Evolutionary conservation across 2,329 filamentous ascomycete genomes (phyloP), one percentile per base, ranked within the genome.

Genomic region (Penicillium janthinellum): DNA sequence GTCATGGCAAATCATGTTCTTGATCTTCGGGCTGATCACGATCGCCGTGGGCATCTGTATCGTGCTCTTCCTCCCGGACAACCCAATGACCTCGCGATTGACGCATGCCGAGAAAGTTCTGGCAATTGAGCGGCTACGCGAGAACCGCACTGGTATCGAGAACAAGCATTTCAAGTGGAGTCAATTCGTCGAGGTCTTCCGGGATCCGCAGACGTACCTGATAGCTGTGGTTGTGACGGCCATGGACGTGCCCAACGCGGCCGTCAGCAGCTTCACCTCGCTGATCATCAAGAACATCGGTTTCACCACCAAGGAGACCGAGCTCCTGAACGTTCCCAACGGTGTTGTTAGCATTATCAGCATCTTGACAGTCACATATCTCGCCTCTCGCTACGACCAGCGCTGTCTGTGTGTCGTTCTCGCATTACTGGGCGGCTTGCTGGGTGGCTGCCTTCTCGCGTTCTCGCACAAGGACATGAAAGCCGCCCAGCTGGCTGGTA

Each of bases 1-100:
- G 39, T 72, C 75, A 39, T 83, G 80, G 80, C 79, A 82, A 61
- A 82, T 83, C 51, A 77, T 82, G 74, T 81, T 82, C 61, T 67
- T 83, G 2, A 70, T 79, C 10, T 77, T 81, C 58, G 80, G 81
- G 0, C 65, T 80, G 0, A 64, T 81, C 35, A 81, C 78, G 15
- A 72, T 78, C 50, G 57, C 67, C n/a, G 65, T 75, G 17, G 78
- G 76, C 7, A 68, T 77, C 28, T 64, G 71, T 49, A 74, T 79
- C 34, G 57, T 77, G 28, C 58, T 76, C 31, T 72, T 78, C 59
- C 68, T 81, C 20, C 78, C 77, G 0, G 75, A 79, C 54, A 78
- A 77, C 51, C 77, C 76, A 0, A 77, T 79, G 67, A 75, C 70
- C 2, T 73, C 71, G 15, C 69, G 72, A 14, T 71, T 80, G 42